Percentiles rank a stretch among this genome's conserved stretches.
These are phyloP conservation scores for Onygena corvina DNA, from an alignment of 2,329 filamentous ascomycete genomes.

Conservation along the genomic window DNA sequence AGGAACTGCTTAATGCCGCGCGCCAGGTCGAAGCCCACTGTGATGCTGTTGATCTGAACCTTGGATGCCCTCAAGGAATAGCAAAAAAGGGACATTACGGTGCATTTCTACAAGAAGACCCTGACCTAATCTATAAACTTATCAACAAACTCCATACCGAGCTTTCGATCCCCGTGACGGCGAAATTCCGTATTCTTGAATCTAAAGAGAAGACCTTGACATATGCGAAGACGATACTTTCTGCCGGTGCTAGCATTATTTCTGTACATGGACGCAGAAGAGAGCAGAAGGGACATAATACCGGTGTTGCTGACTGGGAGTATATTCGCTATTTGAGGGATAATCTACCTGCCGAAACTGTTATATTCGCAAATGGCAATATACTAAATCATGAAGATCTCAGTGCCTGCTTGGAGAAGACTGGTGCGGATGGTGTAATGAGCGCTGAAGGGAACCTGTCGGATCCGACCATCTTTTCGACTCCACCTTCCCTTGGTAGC, in stretches of 20 bases:
- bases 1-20: conserved; percentile 51
- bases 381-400: conserved; percentile 72
- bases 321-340: conserved; percentile 72
- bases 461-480: conserved; percentile 75
- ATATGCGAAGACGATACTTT: conserved; percentile 78
- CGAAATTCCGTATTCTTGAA: conserved; percentile 85
- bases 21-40: conserved; percentile 70
- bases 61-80: conserved; percentile 94
- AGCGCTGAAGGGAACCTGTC: conserved; percentile 90
- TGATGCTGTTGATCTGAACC: conserved; percentile 88
- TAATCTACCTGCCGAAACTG: conserved; percentile 70
- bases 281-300: conserved; percentile 93
- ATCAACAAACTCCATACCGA: conserved; percentile 71
- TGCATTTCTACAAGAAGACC: conserved; percentile 88
- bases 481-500: conserved; percentile 49
- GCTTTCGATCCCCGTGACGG: conserved; percentile 74
- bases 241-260: conserved; percentile 80
- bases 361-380: conserved; percentile 95
- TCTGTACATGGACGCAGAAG: conserved; percentile 80
- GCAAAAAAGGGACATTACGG: conserved; percentile 84
- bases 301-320: conserved; percentile 85
- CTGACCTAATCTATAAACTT: conserved; percentile 66
- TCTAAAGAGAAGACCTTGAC: conserved; percentile 73
- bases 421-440: conserved; percentile 88
- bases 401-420: conserved; percentile 62